Evolutionary conservation across 1,284 basidiomycete species (phyloP).

Genomic region (Heterobasidion irregulare): DNA sequence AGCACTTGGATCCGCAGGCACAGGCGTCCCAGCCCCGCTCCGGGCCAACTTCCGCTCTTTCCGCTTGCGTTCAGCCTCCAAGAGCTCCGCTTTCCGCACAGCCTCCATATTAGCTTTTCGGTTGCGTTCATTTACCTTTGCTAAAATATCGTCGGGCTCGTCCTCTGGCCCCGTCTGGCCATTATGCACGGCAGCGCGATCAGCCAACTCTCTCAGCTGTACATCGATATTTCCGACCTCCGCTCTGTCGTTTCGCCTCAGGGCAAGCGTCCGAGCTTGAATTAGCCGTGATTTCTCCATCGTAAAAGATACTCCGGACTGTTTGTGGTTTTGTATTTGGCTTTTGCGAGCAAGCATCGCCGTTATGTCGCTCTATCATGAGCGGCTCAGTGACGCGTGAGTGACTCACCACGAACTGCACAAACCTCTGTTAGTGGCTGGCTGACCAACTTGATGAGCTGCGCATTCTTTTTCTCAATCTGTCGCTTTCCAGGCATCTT

Average conservation of each 20-base stretch:
- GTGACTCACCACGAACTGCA: constrained; percentile 1
- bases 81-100: constrained; percentile 69
- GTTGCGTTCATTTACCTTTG: constrained; percentile 85
- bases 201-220: constrained; percentile 46
- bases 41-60: constrained; percentile 53
- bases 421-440: constrained; percentile 72
- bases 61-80: constrained; percentile 56
- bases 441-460: constrained; percentile 48
- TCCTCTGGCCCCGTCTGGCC: constrained; percentile 22
- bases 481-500: constrained; percentile 59
- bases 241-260: constrained; percentile 55
- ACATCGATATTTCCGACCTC: constrained; percentile 55
- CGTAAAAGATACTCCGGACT: constrained; percentile 25
- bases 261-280: constrained; percentile 62
- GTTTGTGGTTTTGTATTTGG: constrained; percentile 34
- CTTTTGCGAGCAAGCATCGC: constrained; percentile 66
- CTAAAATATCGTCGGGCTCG: constrained; percentile 48
- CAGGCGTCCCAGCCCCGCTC: constrained; percentile 34
- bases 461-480: constrained; percentile 55
- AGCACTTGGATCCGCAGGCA: constrained; percentile 48
- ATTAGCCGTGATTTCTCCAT: constrained; percentile 56
- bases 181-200: constrained; percentile 14
- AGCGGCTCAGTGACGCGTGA: background rate
- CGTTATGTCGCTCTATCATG: constrained; percentile 51
- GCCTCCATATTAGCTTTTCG: constrained; percentile 73